phyloP scores from a whole-genome alignment of 2,329 filamentous ascomycete genomes.

The Sporothrix curviconia region DNA sequence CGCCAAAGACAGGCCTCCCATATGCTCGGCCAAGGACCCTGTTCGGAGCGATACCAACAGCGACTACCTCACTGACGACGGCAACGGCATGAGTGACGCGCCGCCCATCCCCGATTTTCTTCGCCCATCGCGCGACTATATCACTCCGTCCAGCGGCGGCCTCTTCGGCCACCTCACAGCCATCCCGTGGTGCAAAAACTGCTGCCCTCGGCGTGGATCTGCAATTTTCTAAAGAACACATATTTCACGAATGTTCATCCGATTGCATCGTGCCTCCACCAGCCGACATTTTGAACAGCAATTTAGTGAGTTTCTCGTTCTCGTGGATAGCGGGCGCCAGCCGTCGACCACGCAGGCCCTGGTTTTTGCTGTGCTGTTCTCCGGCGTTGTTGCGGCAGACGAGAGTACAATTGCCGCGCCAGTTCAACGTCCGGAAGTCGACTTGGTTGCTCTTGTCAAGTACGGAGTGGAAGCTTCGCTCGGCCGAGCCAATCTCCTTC shows the following conservation, averaged over 20 bases:
- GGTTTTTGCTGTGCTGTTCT: constrained; percentile 63
- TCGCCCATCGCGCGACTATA: constrained; percentile 58
- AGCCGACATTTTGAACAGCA: constrained; percentile 59
- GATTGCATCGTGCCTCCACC: constrained; percentile 61
- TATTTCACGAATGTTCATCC: constrained; percentile 65
- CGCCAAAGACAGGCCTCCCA: neutral
- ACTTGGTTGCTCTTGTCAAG: constrained; percentile 47
- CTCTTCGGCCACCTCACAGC: constrained; percentile 52
- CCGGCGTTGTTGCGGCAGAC: constrained; percentile 54
- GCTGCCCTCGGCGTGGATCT: constrained; percentile 50
- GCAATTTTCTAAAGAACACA: constrained; percentile 57
- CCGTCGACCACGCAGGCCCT: constrained; percentile 46
- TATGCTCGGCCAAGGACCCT: neutral
- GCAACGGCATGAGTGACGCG: constrained; percentile 12
- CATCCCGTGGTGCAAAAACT: constrained; percentile 50
- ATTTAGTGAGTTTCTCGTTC: constrained; percentile 61
- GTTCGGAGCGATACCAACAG: neutral
- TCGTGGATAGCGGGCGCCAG: constrained; percentile 45
- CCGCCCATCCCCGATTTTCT: constrained; percentile 46
- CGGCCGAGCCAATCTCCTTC: constrained; percentile 61
- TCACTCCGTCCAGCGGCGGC: constrained; percentile 61
- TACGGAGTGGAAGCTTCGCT: constrained; percentile 61
- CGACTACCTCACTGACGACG: neutral
- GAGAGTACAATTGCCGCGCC: constrained; percentile 42
- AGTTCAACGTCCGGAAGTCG: constrained; percentile 11